Percentiles rank a stretch among this genome's conserved stretches.
Conservation (phyloP, 768 basidiomycete species). For the Pleurotus sapidus region DNA sequence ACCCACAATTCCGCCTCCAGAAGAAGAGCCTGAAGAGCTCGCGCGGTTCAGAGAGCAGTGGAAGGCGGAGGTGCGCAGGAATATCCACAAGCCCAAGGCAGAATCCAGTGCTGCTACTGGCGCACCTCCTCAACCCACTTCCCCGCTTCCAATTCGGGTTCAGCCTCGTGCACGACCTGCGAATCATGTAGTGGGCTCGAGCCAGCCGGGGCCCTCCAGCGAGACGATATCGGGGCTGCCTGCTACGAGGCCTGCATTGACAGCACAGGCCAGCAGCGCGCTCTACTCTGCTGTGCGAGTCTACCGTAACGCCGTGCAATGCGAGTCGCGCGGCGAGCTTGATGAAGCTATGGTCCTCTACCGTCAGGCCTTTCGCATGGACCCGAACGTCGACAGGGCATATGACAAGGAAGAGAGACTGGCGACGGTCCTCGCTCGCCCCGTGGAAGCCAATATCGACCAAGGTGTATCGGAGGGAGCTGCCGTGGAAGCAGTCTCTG, state of each 20-base stretch:
- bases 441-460: conserved; percentile 17
- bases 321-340: conserved; percentile 71
- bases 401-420: conserved; percentile 61
- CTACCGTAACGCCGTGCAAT: conserved; percentile 68
- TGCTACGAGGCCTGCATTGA: conserved; percentile 1
- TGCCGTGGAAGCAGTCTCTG: too few relatives aligned
- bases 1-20: conserved; percentile 15
- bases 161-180: conserved; percentile 2
- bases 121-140: conserved; percentile 1
- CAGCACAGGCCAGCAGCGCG: neutral
- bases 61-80: conserved; percentile 59
- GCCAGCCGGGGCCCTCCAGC: conserved; percentile 15
- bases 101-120: conserved; percentile 7
- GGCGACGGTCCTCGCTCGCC: conserved; percentile 26
- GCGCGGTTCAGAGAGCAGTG: conserved; percentile 69
- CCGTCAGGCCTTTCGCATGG: conserved; percentile 41
- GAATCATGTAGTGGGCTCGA: neutral
- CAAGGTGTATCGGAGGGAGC: neutral
- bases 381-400: conserved; percentile 71
- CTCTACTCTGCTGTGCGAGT: conserved; percentile 54
- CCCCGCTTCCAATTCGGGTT: conserved; percentile 1
- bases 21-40: conserved; percentile 59
- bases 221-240: conserved; percentile 15
- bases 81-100: conserved; percentile 9
- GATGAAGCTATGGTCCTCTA: conserved; percentile 78